A percentile compares a stretch with the other conserved stretches of the same genome.
Conservation (phyloP, 768 basidiomycete species). For the Kwoniella bestiolae region DNA sequence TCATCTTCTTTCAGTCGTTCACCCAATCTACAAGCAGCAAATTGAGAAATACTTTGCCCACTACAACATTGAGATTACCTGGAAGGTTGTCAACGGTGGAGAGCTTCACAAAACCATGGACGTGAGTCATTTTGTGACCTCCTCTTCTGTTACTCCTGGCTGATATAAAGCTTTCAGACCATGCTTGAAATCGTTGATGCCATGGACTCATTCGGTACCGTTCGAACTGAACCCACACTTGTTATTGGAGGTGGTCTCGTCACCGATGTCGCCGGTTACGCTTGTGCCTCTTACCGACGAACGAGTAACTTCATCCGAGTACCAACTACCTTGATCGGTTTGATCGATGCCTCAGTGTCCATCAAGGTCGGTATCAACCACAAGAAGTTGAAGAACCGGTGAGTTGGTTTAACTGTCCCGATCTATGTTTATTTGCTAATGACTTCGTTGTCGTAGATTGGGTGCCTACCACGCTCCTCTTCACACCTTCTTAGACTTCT, state of each 20-base stretch:
- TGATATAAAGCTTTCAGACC: conserved; percentile 32
- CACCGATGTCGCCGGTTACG: conserved; percentile 56
- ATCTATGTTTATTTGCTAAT: background rate
- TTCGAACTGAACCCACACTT: conserved; percentile 58
- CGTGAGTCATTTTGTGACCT: conserved; percentile 31
- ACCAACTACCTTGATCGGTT: conserved; percentile 58
- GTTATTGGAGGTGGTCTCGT: conserved; percentile 58
- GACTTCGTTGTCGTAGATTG: conserved; percentile 23
- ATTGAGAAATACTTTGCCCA: conserved; percentile 55
- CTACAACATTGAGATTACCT: conserved; percentile 52
- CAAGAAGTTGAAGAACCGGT: conserved; percentile 58
- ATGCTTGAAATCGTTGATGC: conserved; percentile 58
- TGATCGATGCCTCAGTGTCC: conserved; percentile 58
- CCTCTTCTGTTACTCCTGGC: background rate
- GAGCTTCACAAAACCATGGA: conserved; percentile 59
- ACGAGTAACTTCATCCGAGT: conserved; percentile 57
- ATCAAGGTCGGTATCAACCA: conserved; percentile 59
- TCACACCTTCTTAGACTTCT: conserved; percentile 59
- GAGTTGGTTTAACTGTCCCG: conserved; percentile 11
- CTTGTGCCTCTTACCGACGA: conserved; percentile 57
- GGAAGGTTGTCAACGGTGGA: conserved; percentile 58
- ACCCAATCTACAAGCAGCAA: conserved; percentile 52
- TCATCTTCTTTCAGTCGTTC: conserved; percentile 33
- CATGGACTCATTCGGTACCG: conserved; percentile 58
- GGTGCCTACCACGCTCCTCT: conserved; percentile 58